A percentile compares a stretch with the other conserved stretches of the same genome.
Evolutionary conservation across 2,329 filamentous ascomycete species (phyloP).

Genomic region (Hypocreales sp.): DNA sequence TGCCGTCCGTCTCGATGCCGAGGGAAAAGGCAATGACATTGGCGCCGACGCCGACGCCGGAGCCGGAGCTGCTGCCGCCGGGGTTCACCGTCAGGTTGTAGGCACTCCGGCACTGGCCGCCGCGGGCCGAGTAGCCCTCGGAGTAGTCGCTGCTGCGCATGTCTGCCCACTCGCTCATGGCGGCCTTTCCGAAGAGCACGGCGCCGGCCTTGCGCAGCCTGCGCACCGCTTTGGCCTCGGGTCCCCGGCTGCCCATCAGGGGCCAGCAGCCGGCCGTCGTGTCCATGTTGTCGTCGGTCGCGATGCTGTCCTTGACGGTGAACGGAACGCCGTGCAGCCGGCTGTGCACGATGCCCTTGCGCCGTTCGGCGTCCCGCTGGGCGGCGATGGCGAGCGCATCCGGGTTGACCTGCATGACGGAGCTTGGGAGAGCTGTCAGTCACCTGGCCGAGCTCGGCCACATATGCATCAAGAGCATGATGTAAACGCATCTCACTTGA

Average conservation of each 20-base stretch:
- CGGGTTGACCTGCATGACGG: constrained; percentile 52
- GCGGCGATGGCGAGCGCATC: constrained; percentile 48
- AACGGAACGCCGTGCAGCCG: constrained; percentile 64
- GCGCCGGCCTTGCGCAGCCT: constrained; percentile 49
- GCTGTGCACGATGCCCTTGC: constrained; percentile 38
- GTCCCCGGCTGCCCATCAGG: constrained; percentile 48
- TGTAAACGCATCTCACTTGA: no score
- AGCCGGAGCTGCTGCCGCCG: constrained; percentile 53
- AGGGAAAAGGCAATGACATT: constrained; percentile 49
- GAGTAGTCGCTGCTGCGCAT: constrained; percentile 54
- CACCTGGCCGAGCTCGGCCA: no score
- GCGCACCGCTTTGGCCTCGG: constrained; percentile 49
- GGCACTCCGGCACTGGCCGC: constrained; percentile 47
- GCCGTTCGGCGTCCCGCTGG: constrained; percentile 43
- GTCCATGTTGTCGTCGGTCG: constrained; percentile 52
- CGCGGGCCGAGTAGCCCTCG: constrained; percentile 49
- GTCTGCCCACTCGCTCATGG: constrained; percentile 59
- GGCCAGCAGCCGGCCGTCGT: constrained; percentile 59
- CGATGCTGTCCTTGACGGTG: constrained; percentile 60
- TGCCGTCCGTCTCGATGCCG: constrained; percentile 62
- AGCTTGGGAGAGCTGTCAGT: constrained; percentile 23
- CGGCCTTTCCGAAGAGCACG: constrained; percentile 55
- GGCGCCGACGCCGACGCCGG: constrained; percentile 45
- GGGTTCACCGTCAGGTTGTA: constrained; percentile 57
- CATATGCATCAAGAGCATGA: no score